Evolutionary conservation across 2,329 filamentous ascomycete species (phyloP).

Genomic region (Venturia carpophila): DNA sequence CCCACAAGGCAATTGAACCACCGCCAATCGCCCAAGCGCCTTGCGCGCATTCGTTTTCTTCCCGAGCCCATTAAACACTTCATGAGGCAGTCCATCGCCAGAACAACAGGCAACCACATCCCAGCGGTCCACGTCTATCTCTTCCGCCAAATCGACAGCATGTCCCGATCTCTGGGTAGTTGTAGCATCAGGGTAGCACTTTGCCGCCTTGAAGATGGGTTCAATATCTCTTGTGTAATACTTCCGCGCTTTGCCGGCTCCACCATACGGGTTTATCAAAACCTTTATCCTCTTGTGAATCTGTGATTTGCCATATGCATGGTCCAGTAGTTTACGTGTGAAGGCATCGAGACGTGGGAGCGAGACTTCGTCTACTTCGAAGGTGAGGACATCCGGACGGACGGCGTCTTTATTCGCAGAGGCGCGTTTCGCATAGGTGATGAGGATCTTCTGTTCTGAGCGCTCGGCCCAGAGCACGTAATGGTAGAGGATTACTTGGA

Average conservation of each 20-base stretch:
- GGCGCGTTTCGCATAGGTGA: conserved; percentile 61
- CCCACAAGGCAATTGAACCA: conserved; percentile 83
- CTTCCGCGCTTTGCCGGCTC: conserved; percentile 66
- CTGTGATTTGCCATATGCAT: conserved; percentile 62
- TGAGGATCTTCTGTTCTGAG: conserved; percentile 50
- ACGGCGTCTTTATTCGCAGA: conserved; percentile 51
- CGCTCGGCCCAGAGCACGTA: conserved; percentile 75
- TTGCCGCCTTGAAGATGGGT: conserved; percentile 75
- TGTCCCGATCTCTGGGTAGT: conserved; percentile 66
- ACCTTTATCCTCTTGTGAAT: conserved; percentile 74
- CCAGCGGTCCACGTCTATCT: conserved; percentile 68
- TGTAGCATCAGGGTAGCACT: conserved; percentile 67
- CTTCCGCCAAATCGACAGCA: conserved; percentile 66
- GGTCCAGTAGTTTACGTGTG: conserved; percentile 55
- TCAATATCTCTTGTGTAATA: conserved; percentile 68
- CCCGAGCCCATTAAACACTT: conserved; percentile 89
- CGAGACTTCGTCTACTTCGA: conserved; percentile 49
- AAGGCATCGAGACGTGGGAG: conserved; percentile 50
- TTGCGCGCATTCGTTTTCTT: conserved; percentile 64
- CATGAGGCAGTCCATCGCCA: conserved; percentile 83
- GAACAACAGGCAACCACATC: conserved; percentile 86
- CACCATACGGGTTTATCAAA: conserved; percentile 83
- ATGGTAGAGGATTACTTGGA: conserved; percentile 58
- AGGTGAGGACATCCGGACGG: conserved; percentile 53
- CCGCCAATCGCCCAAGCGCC: conserved; percentile 68